These are phyloP conservation scores for Colletotrichum tofieldiae DNA, from an alignment of 2,329 filamentous ascomycete genomes.

Conservation along the genomic window DNA sequence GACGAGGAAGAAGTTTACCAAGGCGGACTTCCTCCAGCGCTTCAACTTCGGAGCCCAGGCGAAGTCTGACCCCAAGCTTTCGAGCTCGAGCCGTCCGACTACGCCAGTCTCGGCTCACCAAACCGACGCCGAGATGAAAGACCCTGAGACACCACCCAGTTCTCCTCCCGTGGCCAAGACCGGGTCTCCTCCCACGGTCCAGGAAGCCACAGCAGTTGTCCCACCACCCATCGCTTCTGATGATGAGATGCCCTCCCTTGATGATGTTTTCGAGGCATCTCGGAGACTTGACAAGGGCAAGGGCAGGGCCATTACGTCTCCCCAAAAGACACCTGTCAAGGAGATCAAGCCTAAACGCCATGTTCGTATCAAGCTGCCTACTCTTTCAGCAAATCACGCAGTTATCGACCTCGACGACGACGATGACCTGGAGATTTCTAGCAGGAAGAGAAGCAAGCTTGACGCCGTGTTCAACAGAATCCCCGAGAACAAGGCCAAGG, in stretches of 20 bases:
- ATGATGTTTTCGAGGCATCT: constrained; percentile 52
- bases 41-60: constrained; percentile 79
- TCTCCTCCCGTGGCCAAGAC: constrained; percentile 69
- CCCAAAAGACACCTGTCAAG: constrained; percentile 42
- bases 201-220: constrained; percentile 40
- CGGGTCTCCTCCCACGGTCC: constrained; percentile 34
- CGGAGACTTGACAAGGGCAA: constrained; percentile 69
- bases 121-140: constrained; percentile 67
- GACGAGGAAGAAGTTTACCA: constrained; percentile 92
- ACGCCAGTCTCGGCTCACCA: constrained; percentile 62
- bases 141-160: constrained; percentile 79
- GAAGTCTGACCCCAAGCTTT: constrained; percentile 52
- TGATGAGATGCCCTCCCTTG: constrained; percentile 54
- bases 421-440: constrained; percentile 77
- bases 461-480: constrained; percentile 80
- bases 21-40: constrained; percentile 84
- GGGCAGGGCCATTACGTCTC: constrained; percentile 51
- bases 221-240: constrained; percentile 20
- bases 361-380: constrained; percentile 66
- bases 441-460: constrained; percentile 65
- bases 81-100: constrained; percentile 71
- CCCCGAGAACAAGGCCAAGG: constrained; percentile 74
- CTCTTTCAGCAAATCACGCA: constrained; percentile 55
- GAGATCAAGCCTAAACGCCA: constrained; percentile 60
- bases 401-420: constrained; percentile 68